Base-by-base conservation (phyloP, 805 yeast species). In the Metschnikowia noctiluminum region DNA sequence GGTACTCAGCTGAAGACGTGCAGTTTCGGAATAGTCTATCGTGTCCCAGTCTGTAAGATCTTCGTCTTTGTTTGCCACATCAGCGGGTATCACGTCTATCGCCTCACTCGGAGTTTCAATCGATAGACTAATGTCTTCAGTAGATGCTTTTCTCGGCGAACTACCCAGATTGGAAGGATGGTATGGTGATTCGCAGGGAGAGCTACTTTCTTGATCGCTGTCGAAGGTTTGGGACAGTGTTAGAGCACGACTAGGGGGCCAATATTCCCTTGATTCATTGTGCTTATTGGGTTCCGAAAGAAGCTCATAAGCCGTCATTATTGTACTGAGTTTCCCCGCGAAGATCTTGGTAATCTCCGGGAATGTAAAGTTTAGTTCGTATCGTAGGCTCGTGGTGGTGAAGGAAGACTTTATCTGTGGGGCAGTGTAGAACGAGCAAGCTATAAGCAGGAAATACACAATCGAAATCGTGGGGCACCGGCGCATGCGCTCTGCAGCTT, bases 31-130 rank as follows among this genome's bases (percentile, higher is more conserved):
- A 35, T 38, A 41, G 40, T 48, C 51, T 21, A 53, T 45, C 21
- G 53, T 48, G 41, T 48, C 52, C 58, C 58, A 54, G 16, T 53
- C 51, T 34, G 47, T 48, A 13, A 54, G 50, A 12, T 48, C 56
- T 36, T 54, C 53, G 39, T 43, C 42, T 14, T 46, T 45, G n/a
- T 37, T 30, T 30, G 44, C 26, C 9, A 21, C 40, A 15, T 36
- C 44, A 5, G 39, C 35, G 13, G 41, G n/a, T 7, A 43, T 32
- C 13, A 36, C 7, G 13, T 21, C 32, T 8, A 37, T 37, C 3
- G 30, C 14, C 13, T 28, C 28, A 21, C 31, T 30, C 11, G 8
- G 36, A 14, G 38, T 13, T n/a, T 27, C 16, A n/a, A 14, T 28
- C n/a, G 13, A 11, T 14, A 16, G 13, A 8, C n/a, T 28, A 4